A percentile compares a stretch with the other conserved stretches of the same genome.
These are phyloP conservation scores for Nicotiana sylvestris DNA, from an alignment of 257 asterid species.

Conservation along the genomic window DNA sequence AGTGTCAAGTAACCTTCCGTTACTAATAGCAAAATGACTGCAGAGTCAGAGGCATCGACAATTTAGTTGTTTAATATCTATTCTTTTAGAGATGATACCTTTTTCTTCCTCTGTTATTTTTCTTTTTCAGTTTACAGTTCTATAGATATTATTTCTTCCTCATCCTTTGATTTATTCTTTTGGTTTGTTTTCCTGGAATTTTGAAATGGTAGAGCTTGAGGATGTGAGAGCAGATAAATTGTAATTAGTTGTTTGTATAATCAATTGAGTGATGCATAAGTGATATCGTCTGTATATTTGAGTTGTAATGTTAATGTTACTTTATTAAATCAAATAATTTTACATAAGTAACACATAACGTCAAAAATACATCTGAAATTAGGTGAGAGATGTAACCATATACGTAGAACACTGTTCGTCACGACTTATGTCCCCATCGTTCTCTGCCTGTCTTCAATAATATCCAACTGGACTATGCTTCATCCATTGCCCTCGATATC, in stretches of 20 bases:
- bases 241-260: not conserved
- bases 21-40: slow-evolving; percentile 8
- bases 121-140: not conserved
- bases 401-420: not conserved
- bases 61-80: not conserved
- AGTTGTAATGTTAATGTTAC: not conserved
- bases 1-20: not conserved
- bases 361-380: no score
- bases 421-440: not conserved
- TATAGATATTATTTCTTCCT: not conserved
- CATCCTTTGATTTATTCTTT: not conserved
- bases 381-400: not conserved
- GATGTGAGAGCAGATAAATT: not conserved
- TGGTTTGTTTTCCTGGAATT: slow-evolving; percentile 9
- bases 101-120: not conserved
- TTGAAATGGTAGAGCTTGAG: slow-evolving; percentile 5
- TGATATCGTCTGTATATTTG: not conserved
- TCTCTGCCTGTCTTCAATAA: not conserved
- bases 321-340: not conserved
- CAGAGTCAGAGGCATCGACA: slow-evolving; percentile 17
- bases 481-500: not conserved
- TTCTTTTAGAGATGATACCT: not conserved
- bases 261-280: slow-evolving; percentile 5
- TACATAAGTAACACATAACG: not conserved
- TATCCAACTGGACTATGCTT: not conserved